Evolutionary conservation across 805 yeast species (phyloP), one percentile per base, ranked within the genome.

Genomic region (Lipomyces sp.): DNA sequence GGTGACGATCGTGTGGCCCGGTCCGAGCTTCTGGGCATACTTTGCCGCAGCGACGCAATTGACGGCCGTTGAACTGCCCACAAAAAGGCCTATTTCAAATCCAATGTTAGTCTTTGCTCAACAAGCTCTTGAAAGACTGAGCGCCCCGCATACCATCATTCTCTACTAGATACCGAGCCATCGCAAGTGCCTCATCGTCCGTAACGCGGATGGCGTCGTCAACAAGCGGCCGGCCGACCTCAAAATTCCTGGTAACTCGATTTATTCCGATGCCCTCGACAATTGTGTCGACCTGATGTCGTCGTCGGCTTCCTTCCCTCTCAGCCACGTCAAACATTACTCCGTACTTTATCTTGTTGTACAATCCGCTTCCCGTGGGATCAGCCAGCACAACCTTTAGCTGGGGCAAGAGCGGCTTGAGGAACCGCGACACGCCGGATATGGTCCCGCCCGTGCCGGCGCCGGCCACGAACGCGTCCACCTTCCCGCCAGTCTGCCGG

Each of bases 381-480:
- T 91, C 98, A 0, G 97, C 96, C 28, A 93, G 70, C 2, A 86
- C 75, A 1, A 84, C 77, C 39, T 68, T 72, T 0, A 84, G 63
- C 0, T 64, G 41, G 0, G 72, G 64, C 16, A 72, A 62, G 33
- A 71, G 65, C 47, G 74, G 79, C 62, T 82, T 87, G 61, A 91
- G 74, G 68, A 75, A 93, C 53, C 75, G 75, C 2, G 95, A 79
- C 26, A 89, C 89, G 49, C 98, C 98, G n/a, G 95, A 75, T 40
- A 91, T 87, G 1, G 98, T 93, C 50, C 98, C 98, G 45, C 93
- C 98, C 0, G 98, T 91, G 6, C 98, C 98, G 31, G 95, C 86
- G 0, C 98, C 98, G 1, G 91, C 78, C 37, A 93, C 81, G 65
- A 91, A 89, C 43, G 75, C 82, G 65, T 88, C 95, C 7, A 91